Evolutionary conservation across 345 rosid species (phyloP), one percentile per base, ranked within the genome.

Genomic region (Pistacia vera): DNA sequence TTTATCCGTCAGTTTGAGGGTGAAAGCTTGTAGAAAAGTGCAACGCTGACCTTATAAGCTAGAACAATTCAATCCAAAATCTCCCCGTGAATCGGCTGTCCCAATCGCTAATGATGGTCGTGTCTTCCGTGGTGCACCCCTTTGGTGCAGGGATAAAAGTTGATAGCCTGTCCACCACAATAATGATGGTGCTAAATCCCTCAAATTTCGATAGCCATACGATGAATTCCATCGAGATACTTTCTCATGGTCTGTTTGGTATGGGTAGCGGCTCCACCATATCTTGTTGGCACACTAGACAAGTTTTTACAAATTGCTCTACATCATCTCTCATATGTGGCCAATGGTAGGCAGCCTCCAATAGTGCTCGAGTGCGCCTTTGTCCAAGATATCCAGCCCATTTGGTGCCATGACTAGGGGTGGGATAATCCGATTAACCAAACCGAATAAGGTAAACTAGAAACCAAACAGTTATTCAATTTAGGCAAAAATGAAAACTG

Each of bases 371-470:
- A 28, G 20, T 65, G 2, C 51, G 3, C 1, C 6, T 0, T 11
- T 52, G 18, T n/a, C 33, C 25, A 1, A 16, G 16, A 20, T 60
- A 59, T 1, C 74, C 48, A 0, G 5, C 75, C 20, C 56, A 75
- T 4, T 59, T 41, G 0, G 30, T 11, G n/a, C 77, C 33, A 30
- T 30, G 33, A 92, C 71, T 25, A 25, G 25, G 25, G 25, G 25
- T 25, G 25, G 25, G 25, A 25, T 25, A 25, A 25, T 25, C 25
- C 1, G 25, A 25, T 25, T 25, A 25, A 25, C 25, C 25, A 25
- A 25, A 25, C 25, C 1, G 25, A 25, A 25, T 25, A 25, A 25
- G 25, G 25, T 25, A 25, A 25, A 25, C 25, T 25, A 0, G 25
- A 25, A 25, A 25, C 25, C 25, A 25, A 25, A 25, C 25, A 25